Evolutionary conservation across 2,329 filamentous ascomycete species (phyloP).

Genomic region (Diaporthe sp.): DNA sequence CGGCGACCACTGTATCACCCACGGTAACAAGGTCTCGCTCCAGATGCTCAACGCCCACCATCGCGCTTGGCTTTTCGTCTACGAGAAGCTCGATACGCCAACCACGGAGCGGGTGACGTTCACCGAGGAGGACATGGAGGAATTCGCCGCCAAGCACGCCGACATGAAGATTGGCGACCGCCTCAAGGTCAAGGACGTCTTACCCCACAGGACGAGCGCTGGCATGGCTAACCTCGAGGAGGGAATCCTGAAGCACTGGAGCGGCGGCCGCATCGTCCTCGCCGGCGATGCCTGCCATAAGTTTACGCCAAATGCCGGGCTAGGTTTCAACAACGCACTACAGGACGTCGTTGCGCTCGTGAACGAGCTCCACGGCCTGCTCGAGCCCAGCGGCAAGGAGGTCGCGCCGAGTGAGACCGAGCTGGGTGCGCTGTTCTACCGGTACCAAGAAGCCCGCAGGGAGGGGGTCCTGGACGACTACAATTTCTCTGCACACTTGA

Average conservation of each 20-base stretch:
- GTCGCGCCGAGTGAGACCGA: slow-evolving; percentile 16
- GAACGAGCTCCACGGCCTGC: slow-evolving; percentile 47
- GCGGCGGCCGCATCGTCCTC: slow-evolving; percentile 52
- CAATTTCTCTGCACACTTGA: slow-evolving; percentile 41
- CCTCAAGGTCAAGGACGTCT: slow-evolving; percentile 51
- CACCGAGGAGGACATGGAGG: slow-evolving; percentile 47
- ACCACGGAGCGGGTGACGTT: slow-evolving; percentile 47
- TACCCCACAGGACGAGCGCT: slow-evolving; percentile 44
- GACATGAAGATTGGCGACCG: slow-evolving; percentile 46
- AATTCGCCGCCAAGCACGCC: slow-evolving; percentile 48
- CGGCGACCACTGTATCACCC: slow-evolving; percentile 51
- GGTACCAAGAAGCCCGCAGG: slow-evolving; percentile 43
- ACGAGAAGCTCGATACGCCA: slow-evolving; percentile 48
- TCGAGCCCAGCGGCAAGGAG: background rate
- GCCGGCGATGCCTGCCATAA: slow-evolving; percentile 56
- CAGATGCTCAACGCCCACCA: slow-evolving; percentile 51
- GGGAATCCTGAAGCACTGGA: slow-evolving; percentile 54
- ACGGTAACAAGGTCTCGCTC: slow-evolving; percentile 46
- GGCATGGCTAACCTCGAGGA: slow-evolving; percentile 55
- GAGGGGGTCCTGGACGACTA: slow-evolving; percentile 41
- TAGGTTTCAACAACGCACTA: slow-evolving; percentile 54
- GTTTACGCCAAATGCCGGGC: slow-evolving; percentile 53
- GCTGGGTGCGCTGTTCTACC: slow-evolving; percentile 30
- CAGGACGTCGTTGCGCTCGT: slow-evolving; percentile 50
- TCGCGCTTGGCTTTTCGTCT: slow-evolving; percentile 51